phyloP scores from a whole-genome alignment of 2,329 filamentous ascomycete genomes.

The Zymoseptoria ardabiliae region DNA sequence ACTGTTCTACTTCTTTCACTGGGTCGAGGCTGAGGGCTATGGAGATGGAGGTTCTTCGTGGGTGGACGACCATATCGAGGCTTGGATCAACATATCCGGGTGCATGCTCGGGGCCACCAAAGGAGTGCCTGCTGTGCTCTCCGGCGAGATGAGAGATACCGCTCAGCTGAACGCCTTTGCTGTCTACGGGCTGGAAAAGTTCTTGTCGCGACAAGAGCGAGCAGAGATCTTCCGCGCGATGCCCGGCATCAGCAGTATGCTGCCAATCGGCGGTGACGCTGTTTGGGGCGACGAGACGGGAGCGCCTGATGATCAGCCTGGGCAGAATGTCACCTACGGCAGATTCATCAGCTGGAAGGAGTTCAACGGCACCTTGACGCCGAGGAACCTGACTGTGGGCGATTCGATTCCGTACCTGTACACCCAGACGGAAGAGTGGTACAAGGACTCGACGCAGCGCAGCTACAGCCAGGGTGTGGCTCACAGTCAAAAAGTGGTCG shows the following conservation, averaged over 20 bases:
- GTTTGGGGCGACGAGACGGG: slow-evolving; percentile 89
- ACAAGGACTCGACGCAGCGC: slow-evolving; percentile 59
- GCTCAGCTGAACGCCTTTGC: slow-evolving; percentile 94
- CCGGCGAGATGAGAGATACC: slow-evolving; percentile 97
- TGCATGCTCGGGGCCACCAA: slow-evolving; percentile 96
- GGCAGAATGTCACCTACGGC: slow-evolving; percentile 67
- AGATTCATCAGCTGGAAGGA: slow-evolving; percentile 77
- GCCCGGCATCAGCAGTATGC: slow-evolving; percentile 94
- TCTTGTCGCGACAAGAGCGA: slow-evolving; percentile 81
- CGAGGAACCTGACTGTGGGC: slow-evolving; percentile 69
- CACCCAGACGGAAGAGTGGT: slow-evolving; percentile 78
- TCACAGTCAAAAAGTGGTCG: slow-evolving; percentile 69
- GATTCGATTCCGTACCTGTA: slow-evolving; percentile 73
- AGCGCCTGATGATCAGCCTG: slow-evolving; percentile 78
- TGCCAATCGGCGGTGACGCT: slow-evolving; percentile 84
- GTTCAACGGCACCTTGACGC: slow-evolving; percentile 49
- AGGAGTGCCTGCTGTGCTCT: slow-evolving; percentile 80
- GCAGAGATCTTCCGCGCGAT: slow-evolving; percentile 93
- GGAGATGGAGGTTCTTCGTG: slow-evolving; percentile 77
- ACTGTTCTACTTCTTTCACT: slow-evolving; percentile 74
- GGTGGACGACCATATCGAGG: slow-evolving; percentile 84
- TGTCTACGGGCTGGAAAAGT: slow-evolving; percentile 94
- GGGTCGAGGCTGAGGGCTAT: slow-evolving; percentile 70
- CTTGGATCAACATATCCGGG: slow-evolving; percentile 97
- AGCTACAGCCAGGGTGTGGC: slow-evolving; percentile 89